Evolutionary conservation across 1,284 basidiomycete species (phyloP).

Genomic region (Athelia psychrophila): DNA sequence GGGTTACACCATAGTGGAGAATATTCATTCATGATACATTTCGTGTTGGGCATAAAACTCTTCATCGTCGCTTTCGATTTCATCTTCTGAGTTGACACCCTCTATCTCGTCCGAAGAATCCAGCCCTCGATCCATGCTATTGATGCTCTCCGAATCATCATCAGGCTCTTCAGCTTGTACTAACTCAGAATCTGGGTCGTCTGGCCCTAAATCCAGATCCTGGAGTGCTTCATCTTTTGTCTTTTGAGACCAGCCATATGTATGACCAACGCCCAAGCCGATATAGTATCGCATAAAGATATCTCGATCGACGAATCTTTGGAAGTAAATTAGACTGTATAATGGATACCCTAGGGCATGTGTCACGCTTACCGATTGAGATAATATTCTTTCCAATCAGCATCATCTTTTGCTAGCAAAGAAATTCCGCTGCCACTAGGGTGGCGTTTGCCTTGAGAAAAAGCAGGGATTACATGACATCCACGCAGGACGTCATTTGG

Average conservation of each 20-base stretch:
- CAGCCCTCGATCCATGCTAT: too few relatives aligned
- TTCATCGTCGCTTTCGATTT: too few relatives aligned
- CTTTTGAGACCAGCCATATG: not conserved
- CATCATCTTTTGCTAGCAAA: not conserved
- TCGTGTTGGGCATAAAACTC: too few relatives aligned
- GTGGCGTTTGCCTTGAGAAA: not conserved
- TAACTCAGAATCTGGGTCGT: too few relatives aligned
- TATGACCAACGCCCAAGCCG: constrained; percentile 7
- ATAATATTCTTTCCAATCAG: constrained; percentile 13
- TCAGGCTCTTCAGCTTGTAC: too few relatives aligned
- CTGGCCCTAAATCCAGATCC: too few relatives aligned
- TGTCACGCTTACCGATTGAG: constrained; percentile 13
- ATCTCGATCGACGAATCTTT: constrained; percentile 13
- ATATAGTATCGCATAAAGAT: constrained; percentile 10
- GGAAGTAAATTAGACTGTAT: not conserved
- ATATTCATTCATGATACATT: too few relatives aligned
- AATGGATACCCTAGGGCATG: not conserved
- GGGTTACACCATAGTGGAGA: too few relatives aligned
- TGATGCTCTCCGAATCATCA: too few relatives aligned
- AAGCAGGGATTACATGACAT: constrained; percentile 11
- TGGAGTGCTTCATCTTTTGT: too few relatives aligned
- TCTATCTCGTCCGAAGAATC: too few relatives aligned
- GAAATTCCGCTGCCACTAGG: not conserved
- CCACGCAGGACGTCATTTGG: constrained; percentile 6
- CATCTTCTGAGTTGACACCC: too few relatives aligned